phyloP scores from a whole-genome alignment of 345 rosid species.

The Populus alba region DNA sequence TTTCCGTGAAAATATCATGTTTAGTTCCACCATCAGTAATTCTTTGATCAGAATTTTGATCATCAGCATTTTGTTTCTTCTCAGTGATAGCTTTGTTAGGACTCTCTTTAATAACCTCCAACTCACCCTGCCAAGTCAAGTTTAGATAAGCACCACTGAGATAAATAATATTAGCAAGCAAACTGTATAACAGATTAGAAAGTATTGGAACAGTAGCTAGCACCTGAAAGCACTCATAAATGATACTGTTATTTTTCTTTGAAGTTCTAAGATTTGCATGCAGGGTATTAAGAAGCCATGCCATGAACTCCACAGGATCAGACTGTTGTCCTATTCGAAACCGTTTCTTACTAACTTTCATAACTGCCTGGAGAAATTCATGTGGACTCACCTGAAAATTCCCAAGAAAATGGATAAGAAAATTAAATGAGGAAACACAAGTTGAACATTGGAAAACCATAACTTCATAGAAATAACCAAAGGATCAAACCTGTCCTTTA shows the following conservation, averaged over 20 bases:
- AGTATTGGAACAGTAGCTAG: background rate
- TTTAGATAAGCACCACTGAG: slow-evolving; percentile 9
- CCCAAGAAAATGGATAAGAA: background rate
- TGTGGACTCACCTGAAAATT: slow-evolving; percentile 90
- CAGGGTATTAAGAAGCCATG: slow-evolving; percentile 94
- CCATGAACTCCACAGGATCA: slow-evolving; percentile 93
- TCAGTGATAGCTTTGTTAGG: slow-evolving; percentile 48
- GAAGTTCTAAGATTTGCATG: slow-evolving; percentile 66
- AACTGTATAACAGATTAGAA: background rate
- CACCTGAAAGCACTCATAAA: slow-evolving; percentile 93
- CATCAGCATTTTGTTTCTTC: slow-evolving; percentile 44
- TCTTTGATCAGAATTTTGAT: slow-evolving; percentile 22
- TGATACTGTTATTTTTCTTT: slow-evolving; percentile 66
- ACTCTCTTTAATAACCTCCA: slow-evolving; percentile 80
- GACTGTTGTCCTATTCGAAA: slow-evolving; percentile 89
- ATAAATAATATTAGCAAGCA: background rate
- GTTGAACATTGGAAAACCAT: background rate
- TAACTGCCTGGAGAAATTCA: slow-evolving; percentile 96
- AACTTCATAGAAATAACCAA: slow-evolving; percentile 2
- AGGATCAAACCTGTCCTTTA: slow-evolving; percentile 80
- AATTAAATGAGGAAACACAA: slow-evolving; percentile 7
- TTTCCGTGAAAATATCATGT: slow-evolving; percentile 36
- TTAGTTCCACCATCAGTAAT: slow-evolving; percentile 30
- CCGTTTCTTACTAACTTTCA: slow-evolving; percentile 85
- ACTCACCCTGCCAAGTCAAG: slow-evolving; percentile 57